These are phyloP conservation scores for Naegleria lovaniensis DNA, from an alignment of 208 protist species.

Conservation along the genomic window DNA sequence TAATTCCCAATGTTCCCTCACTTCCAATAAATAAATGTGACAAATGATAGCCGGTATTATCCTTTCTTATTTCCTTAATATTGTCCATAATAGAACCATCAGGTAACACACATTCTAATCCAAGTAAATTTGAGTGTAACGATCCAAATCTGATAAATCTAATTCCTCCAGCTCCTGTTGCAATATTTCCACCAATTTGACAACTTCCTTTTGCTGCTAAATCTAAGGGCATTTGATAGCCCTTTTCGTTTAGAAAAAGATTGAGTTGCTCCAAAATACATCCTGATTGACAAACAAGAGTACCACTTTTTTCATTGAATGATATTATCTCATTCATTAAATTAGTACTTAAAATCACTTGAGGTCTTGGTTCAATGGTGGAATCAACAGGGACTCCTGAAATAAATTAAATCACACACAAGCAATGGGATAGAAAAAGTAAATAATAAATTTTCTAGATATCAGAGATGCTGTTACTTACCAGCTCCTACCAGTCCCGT, in stretches of 20 bases:
- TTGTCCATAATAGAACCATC: conserved; percentile 64
- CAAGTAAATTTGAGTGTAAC: conserved; percentile 85
- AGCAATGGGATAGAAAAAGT: too few species aligned
- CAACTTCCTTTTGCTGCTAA: conserved; percentile 91
- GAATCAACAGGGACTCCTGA: conserved; percentile 46
- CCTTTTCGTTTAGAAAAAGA: conserved; percentile 54
- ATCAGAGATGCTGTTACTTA: conserved; percentile 64
- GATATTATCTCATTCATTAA: conserved; percentile 11
- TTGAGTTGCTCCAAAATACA: conserved; percentile 81
- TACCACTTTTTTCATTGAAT: conserved; percentile 49
- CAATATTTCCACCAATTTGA: conserved; percentile 90
- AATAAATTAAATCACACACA: conserved; percentile 66
- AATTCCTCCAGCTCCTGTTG: conserved; percentile 93
- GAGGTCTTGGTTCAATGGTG: conserved; percentile 43
- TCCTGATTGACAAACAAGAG: conserved; percentile 61
- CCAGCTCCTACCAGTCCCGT: conserved; percentile 90
- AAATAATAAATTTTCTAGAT: too few species aligned
- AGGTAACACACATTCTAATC: conserved; percentile 78
- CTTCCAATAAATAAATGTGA: conserved; percentile 93
- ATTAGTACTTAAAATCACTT: conserved; percentile 60
- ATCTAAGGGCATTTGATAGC: conserved; percentile 83
- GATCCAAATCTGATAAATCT: conserved; percentile 86
- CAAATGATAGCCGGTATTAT: conserved; percentile 92
- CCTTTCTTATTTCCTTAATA: conserved; percentile 77
- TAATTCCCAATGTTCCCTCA: conserved; percentile 89